Evolutionary conservation across 2,329 filamentous ascomycete species (phyloP).

Genomic region (Xylariaceae sp.): DNA sequence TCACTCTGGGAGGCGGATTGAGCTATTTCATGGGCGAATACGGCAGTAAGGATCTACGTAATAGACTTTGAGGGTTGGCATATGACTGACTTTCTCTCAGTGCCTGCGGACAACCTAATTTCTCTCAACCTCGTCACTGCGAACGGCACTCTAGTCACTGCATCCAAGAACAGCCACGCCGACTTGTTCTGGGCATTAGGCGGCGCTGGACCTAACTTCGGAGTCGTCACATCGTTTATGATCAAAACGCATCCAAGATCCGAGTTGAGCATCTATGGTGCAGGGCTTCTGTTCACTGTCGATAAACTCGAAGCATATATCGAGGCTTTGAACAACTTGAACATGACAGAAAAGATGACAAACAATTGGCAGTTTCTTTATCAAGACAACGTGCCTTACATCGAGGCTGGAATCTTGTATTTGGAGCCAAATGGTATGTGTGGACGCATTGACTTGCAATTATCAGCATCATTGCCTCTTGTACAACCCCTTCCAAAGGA

Average conservation of each 20-base stretch:
- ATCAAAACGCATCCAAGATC: background rate
- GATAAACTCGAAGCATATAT: background rate
- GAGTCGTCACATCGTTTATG: background rate
- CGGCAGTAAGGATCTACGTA: background rate
- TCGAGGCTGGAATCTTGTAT: background rate
- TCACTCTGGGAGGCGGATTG: background rate
- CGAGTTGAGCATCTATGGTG: background rate
- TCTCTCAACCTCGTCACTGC: background rate
- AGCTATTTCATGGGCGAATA: background rate
- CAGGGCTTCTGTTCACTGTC: background rate
- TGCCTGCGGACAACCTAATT: background rate
- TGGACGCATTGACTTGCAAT: background rate
- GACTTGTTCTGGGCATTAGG: background rate
- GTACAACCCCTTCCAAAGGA: too few species aligned
- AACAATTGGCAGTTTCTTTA: background rate
- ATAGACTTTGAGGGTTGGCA: background rate
- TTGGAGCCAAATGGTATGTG: background rate
- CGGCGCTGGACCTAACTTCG: background rate
- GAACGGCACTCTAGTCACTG: background rate
- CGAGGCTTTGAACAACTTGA: background rate
- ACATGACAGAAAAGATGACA: slow-evolving; percentile 1
- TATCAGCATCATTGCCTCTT: too few species aligned
- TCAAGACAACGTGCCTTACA: background rate
- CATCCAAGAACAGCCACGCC: background rate
- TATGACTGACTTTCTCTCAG: background rate